These are phyloP conservation scores for Trametes hirsuta DNA, from an alignment of 1,284 basidiomycete species.

Conservation along the genomic window DNA sequence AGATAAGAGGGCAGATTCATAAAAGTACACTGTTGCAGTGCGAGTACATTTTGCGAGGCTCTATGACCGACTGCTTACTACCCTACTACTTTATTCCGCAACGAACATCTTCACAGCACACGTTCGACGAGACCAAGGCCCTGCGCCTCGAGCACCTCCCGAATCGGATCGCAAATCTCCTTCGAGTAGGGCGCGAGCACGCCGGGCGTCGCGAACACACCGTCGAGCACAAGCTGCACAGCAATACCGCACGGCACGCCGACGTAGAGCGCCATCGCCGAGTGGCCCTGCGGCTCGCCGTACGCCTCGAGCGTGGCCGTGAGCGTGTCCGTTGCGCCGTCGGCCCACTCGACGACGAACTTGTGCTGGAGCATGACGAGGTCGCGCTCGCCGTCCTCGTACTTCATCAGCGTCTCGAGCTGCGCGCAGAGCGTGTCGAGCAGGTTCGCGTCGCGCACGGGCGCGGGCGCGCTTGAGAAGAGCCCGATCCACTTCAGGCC, in stretches of 20 bases:
- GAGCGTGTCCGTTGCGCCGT: slow-evolving; percentile 82
- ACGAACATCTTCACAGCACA: slow-evolving; percentile 47
- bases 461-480: slow-evolving; percentile 75
- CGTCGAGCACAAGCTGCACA: slow-evolving; percentile 80
- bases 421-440: slow-evolving; percentile 94
- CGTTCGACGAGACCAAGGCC: slow-evolving; percentile 83
- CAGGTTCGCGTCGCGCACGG: slow-evolving; percentile 75
- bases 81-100: too few species aligned
- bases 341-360: slow-evolving; percentile 86
- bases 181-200: slow-evolving; percentile 90
- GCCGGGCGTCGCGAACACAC: slow-evolving; percentile 78
- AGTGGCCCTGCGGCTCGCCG: slow-evolving; percentile 82
- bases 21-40: too few species aligned
- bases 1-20: too few species aligned
- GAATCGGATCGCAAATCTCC: slow-evolving; percentile 85
- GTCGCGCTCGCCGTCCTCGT: slow-evolving; percentile 90
- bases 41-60: too few species aligned
- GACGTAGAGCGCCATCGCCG: slow-evolving; percentile 93
- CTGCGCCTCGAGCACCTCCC: slow-evolving; percentile 79
- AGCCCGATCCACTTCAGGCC: slow-evolving; percentile 95
- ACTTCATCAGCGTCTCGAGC: slow-evolving; percentile 92
- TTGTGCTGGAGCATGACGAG: slow-evolving; percentile 99
- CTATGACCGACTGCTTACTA: too few species aligned
- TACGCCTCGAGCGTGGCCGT: slow-evolving; percentile 95
- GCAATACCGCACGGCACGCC: slow-evolving; percentile 96